Conservation (phyloP, 1,139 yeast genomes). For the Geotrichum aggregatum region DNA sequence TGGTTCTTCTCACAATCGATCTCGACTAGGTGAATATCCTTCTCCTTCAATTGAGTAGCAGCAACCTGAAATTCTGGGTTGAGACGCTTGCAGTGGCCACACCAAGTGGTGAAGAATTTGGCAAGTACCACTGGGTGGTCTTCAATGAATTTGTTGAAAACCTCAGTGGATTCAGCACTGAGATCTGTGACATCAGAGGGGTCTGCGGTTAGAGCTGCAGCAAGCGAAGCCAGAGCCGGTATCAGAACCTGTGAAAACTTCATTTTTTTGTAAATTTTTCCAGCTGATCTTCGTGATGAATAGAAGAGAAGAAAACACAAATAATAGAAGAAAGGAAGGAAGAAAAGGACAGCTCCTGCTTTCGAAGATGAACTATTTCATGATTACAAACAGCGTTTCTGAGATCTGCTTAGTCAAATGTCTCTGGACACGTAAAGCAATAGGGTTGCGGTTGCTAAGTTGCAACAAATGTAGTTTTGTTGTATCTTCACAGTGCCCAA, state of each 20-base stretch:
- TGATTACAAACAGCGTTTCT: too few species aligned
- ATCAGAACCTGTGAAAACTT: constrained; percentile 19
- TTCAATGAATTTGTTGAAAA: constrained; percentile 59
- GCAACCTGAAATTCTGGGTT: constrained; percentile 90
- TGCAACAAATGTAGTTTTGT: too few species aligned
- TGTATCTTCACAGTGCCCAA: too few species aligned
- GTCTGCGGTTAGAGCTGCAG: constrained; percentile 46
- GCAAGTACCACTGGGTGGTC: constrained; percentile 80
- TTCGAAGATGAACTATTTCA: too few species aligned
- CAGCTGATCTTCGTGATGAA: neutral
- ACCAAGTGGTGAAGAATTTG: constrained; percentile 98
- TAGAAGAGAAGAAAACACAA: constrained; percentile 1
- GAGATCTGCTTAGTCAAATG: too few species aligned
- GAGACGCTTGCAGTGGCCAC: constrained; percentile 93
- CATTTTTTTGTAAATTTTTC: constrained; percentile 10
- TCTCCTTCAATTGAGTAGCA: constrained; percentile 64
- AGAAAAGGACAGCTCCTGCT: constrained; percentile 13
- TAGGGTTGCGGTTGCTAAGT: too few species aligned
- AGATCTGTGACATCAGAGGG: constrained; percentile 87
- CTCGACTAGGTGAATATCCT: constrained; percentile 77
- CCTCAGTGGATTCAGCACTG: constrained; percentile 45
- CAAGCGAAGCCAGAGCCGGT: constrained; percentile 20
- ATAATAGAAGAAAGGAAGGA: neutral
- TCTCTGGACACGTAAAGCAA: too few species aligned
- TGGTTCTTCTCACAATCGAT: constrained; percentile 88